Base-by-base conservation (phyloP, 371 early-diverging fungal species). In the Mortierella sp. region DNA sequence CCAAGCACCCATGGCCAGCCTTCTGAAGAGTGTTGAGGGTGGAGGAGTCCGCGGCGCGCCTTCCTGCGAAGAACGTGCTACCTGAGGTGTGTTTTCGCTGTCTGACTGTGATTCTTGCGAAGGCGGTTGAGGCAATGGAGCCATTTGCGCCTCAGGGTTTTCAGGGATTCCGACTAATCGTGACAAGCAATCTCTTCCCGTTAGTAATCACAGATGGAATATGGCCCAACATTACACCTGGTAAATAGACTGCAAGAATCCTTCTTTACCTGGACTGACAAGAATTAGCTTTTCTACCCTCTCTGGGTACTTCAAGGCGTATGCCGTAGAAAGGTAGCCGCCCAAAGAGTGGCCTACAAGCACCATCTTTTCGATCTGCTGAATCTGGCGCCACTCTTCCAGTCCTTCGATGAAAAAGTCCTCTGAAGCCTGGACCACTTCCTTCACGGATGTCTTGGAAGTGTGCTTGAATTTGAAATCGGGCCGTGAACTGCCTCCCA, bases 281-380 rank as follows among this genome's bases (percentile, higher is more conserved):
- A 98, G 86, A 30, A 97, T 86, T 39, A 98, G 84, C 64, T 92
- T 92, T 57, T 94, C 93, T n/a, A 98, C 96, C 14, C 89, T 86
- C 44, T 92, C 81, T 3, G 97, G 96, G 67, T 96, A 92, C 68
- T 90, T 91, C 26, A 96, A 79, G 2, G 97, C 93, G 70, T 98
- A 98, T 12, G 89, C 86, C 0, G 92, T 69, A 3, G 92, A 86
- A 71, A 98, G 88, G 72, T 97, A 98, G 2, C 97, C 98, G 30
- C 95, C 95, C 24, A 95, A 78, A 23, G 92, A 92, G 72, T 95
- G 95, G 0, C 96, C 97, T 47, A 90, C 79, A 50, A 97, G 73
- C 8, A 90, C 88, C 92, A 96, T 91, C 63, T 88, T 91, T 42
- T 94, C 91, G 41, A 97, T 84, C 14, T 90, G 86, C 46, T 93